Conservation (phyloP, 495 filamentous ascomycete species). For the Corynascus novoguineensis region DNA sequence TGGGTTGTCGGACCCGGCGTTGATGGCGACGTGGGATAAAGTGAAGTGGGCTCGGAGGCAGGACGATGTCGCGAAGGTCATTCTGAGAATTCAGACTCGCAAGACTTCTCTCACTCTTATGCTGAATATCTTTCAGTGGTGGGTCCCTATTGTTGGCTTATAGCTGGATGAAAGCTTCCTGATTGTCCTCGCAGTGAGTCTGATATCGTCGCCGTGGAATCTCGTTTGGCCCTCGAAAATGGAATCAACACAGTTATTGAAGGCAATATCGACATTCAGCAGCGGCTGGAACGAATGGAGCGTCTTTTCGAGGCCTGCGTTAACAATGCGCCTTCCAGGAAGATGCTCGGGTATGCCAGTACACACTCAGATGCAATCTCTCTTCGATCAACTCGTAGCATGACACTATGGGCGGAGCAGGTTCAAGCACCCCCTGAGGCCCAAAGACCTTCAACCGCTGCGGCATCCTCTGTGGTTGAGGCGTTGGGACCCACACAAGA, state of each 20-base stretch:
- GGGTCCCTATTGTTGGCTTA: background rate
- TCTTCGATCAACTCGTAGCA: background rate
- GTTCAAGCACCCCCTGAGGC: too few relatives aligned
- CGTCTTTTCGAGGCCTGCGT: background rate
- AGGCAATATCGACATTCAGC: background rate
- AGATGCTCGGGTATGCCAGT: background rate
- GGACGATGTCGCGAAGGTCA: background rate
- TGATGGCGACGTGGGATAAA: background rate
- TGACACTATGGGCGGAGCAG: background rate
- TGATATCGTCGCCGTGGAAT: background rate
- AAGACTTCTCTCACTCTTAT: background rate
- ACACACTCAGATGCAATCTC: background rate
- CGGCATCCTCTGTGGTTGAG: background rate
- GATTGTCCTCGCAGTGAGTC: background rate
- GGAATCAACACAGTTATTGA: background rate
- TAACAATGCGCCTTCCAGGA: background rate
- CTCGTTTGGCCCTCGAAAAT: background rate
- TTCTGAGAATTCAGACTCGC: background rate
- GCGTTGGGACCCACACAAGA: background rate
- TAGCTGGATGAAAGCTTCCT: background rate
- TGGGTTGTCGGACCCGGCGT: background rate
- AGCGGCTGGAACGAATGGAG: background rate
- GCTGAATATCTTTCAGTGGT: slow-evolving; percentile 2
- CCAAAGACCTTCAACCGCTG: background rate
- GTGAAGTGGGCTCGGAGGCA: background rate